These are phyloP conservation scores for Neurospora discreta DNA, from an alignment of 495 filamentous ascomycete species.

Conservation along the genomic window DNA sequence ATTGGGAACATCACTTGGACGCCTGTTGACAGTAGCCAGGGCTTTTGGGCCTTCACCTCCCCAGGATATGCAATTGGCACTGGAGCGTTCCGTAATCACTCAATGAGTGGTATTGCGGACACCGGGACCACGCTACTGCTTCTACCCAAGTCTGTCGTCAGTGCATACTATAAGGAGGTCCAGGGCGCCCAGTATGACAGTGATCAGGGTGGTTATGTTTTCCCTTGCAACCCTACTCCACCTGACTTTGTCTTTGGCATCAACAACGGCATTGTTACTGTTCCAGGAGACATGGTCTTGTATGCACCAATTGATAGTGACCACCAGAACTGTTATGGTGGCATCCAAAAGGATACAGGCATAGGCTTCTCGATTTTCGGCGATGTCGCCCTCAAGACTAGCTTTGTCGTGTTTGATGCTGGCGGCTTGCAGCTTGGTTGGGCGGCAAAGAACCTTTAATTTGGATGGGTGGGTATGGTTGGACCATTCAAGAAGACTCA, in stretches of 20 bases:
- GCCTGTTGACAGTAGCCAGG: conserved; percentile 44
- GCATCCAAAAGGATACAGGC: conserved; percentile 50
- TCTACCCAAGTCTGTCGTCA: conserved; percentile 44
- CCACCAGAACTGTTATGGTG: conserved; percentile 45
- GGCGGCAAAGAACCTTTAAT: conserved; percentile 32
- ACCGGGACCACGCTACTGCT: conserved; percentile 67
- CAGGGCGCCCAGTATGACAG: conserved; percentile 34
- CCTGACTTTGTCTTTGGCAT: conserved; percentile 55
- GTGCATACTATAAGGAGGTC: conserved; percentile 53
- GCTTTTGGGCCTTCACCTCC: conserved; percentile 63
- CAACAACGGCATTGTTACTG: conserved; percentile 29
- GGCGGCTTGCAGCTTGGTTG: conserved; percentile 43
- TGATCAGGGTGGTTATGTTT: conserved; percentile 50
- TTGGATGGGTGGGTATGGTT: not conserved
- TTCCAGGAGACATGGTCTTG: conserved; percentile 47
- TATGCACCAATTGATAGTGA: conserved; percentile 32
- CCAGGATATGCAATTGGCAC: conserved; percentile 51
- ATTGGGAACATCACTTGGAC: conserved; percentile 52
- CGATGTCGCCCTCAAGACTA: conserved; percentile 39
- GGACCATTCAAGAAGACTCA: not conserved
- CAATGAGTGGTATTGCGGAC: conserved; percentile 46
- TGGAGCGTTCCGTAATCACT: conserved; percentile 18
- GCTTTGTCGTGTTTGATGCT: conserved; percentile 55
- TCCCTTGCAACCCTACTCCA: conserved; percentile 51
- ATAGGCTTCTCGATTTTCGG: conserved; percentile 53